Percentiles rank a stretch among this genome's conserved stretches.
These are phyloP conservation scores for Oryza longistaminata DNA, from an alignment of 176 grass and related monocot species.

Conservation along the genomic window DNA sequence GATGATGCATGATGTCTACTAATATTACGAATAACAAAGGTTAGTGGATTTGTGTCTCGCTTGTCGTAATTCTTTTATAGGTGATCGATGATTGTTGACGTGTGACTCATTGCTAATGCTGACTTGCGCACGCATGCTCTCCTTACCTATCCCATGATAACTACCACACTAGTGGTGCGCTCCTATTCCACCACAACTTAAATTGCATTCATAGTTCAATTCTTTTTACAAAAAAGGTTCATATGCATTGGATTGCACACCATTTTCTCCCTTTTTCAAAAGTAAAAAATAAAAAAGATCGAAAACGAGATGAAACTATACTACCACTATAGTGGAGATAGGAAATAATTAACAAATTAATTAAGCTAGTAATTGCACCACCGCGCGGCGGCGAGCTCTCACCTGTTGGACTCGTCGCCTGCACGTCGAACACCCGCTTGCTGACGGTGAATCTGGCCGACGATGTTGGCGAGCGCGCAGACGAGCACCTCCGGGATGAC, in stretches of 20 bases:
- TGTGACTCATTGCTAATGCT: background rate
- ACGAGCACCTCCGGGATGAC: constrained; percentile 77
- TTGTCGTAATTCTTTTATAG: background rate
- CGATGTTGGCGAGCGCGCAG: constrained; percentile 78
- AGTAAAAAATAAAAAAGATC: background rate
- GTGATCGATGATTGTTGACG: background rate
- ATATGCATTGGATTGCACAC: background rate
- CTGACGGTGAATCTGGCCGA: constrained; percentile 79
- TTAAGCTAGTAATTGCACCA: background rate
- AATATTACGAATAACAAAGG: too few relatives aligned
- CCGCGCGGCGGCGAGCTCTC: too few relatives aligned
- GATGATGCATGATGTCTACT: too few relatives aligned
- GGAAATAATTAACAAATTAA: too few relatives aligned
- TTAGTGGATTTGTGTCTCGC: too few relatives aligned
- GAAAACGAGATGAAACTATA: background rate
- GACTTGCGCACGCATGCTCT: background rate
- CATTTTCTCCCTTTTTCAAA: background rate
- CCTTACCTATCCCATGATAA: background rate
- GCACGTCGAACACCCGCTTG: constrained; percentile 70
- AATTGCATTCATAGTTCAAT: background rate
- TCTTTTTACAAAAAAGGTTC: background rate
- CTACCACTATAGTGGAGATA: background rate
- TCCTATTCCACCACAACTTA: background rate
- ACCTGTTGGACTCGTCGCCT: constrained; percentile 69
- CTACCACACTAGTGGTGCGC: background rate